A percentile compares a stretch with the other conserved stretches of the same genome.
Evolutionary conservation across 345 rosid species (phyloP).

Genomic region (Rhodomyrtus tomentosa): DNA sequence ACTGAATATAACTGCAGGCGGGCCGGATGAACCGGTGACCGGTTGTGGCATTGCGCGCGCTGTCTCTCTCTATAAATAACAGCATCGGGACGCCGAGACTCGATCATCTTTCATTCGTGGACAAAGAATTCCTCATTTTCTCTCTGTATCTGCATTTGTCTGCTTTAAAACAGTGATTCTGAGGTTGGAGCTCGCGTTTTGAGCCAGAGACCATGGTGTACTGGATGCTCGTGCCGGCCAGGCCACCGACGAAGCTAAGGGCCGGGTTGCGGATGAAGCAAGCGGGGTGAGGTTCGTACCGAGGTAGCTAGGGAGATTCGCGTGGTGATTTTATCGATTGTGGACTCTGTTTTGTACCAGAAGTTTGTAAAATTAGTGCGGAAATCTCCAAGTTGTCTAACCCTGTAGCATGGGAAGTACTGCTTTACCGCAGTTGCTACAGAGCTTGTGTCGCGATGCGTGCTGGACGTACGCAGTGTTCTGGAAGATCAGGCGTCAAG

Average conservation of each 20-base stretch:
- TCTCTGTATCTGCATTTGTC: background rate
- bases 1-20: background rate
- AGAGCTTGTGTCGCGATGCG: conserved; percentile 27
- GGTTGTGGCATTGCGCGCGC: background rate
- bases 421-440: conserved; percentile 35
- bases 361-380: background rate
- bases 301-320: conserved; percentile 31
- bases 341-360: background rate
- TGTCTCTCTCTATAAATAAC: background rate
- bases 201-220: conserved; percentile 16
- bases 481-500: conserved; percentile 40
- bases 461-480: conserved; percentile 49
- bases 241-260: conserved; percentile 39
- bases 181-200: background rate
- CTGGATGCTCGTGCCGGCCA: conserved; percentile 19
- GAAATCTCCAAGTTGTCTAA: background rate
- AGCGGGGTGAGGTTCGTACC: conserved; percentile 55
- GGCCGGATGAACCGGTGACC: background rate
- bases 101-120: background rate
- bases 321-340: conserved; percentile 1
- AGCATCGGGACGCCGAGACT: background rate
- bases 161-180: background rate
- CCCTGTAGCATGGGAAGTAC: conserved; percentile 27
- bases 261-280: conserved; percentile 40
- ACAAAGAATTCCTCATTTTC: background rate